These are phyloP conservation scores for Yarrowia phangngaensis DNA, from an alignment of 805 yeast species.

Conservation along the genomic window DNA sequence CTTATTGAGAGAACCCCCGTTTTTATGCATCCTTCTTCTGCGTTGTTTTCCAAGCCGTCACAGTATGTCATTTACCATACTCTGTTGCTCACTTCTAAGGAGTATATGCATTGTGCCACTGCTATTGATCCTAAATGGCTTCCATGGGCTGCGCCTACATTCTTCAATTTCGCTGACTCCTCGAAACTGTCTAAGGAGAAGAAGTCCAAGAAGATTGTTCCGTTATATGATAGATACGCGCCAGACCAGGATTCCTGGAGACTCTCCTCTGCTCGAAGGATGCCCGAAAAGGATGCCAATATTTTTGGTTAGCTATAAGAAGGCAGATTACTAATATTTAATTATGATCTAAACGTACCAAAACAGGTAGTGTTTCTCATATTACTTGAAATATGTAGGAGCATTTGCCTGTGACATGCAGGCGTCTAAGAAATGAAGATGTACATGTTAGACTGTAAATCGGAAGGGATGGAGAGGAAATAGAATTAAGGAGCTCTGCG, in stretches of 20 bases:
- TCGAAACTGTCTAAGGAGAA: conserved; percentile 49
- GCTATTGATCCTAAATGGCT: conserved; percentile 70
- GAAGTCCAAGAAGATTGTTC: conserved; percentile 64
- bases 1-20: conserved; percentile 47
- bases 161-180: conserved; percentile 61
- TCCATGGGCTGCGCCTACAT: conserved; percentile 68
- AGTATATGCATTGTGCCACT: conserved; percentile 78
- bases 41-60: conserved; percentile 71
- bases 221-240: conserved; percentile 60
- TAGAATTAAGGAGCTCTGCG: no score
- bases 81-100: conserved; percentile 76
- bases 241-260: conserved; percentile 73
- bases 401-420: neutral
- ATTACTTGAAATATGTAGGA: neutral
- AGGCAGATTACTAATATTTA: no score
- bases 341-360: no score
- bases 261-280: conserved; percentile 46
- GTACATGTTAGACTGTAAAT: no score
- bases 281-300: conserved; percentile 26
- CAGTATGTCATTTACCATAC: conserved; percentile 75
- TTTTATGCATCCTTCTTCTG: conserved; percentile 80
- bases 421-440: neutral
- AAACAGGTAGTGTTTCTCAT: conserved; percentile 1
- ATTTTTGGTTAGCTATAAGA: conserved; percentile 11
- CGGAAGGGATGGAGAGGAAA: no score